Base-by-base conservation (phyloP, 2,329 filamentous ascomycete genomes). In the Aulographum hederae region DNA sequence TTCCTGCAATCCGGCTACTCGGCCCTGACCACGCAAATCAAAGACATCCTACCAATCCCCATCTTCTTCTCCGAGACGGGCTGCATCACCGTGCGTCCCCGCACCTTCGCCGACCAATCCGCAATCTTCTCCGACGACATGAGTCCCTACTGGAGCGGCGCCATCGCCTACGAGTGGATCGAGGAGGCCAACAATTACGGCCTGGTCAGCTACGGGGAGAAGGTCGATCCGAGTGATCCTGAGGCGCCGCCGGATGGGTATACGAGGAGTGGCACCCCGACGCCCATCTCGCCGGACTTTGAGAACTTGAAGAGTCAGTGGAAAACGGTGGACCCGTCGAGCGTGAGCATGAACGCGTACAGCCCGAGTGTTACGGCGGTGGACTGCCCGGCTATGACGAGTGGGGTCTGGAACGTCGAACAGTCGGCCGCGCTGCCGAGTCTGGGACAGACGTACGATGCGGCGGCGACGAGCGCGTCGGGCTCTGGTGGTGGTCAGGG, bases 61-160 rank as follows among this genome's bases (percentile, higher is more conserved):
- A 81, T 89, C 44, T 85, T 84, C 62, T 81, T 92, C 56, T 85
- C 79, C 20, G 82, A 92, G 55, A 89, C 80, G 3, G 82, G 82
- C 36, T 92, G 82, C 64, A 85, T 79, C 48, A 63, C 58, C 4
- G 18, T 26, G 1, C 61, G 63, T 2, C 72, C 74, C 1, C 66
- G 77, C 27, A 56, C 62, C 2, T 82, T 78, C 47, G 61, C 62
- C 16, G 77, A 92, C 47, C 79, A 89, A 52, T 62, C 67, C 26
- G 73, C 79, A 31, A 80, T 92, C 42, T 77, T 89, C 43, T 76
- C 78, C 27, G 42, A 62, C 1, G 54, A 79, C 3, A 92, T 92
- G 82, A 56, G 65, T 4, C 60, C 63, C 55, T 71, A 61, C 18
- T 75, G 68, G 64, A 84, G 78, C 32, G 82, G 82, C 33, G 65